These are phyloP conservation scores for Aurantiochytrium sp. DNA, from an alignment of 108 stramenopile genomes.

Conservation along the genomic window DNA sequence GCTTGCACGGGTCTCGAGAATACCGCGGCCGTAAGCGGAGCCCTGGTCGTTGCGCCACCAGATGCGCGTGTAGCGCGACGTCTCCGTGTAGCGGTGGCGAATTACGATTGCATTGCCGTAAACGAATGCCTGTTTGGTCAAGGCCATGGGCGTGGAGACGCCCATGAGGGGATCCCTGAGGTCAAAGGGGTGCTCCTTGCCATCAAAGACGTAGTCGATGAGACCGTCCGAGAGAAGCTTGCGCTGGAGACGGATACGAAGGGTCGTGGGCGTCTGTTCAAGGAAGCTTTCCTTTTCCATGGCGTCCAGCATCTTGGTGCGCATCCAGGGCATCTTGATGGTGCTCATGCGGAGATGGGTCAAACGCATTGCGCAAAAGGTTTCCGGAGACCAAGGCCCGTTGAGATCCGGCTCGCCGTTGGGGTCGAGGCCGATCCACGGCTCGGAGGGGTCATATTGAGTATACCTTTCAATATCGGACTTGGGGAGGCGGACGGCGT, in stretches of 20 bases:
- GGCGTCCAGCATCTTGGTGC: neutral
- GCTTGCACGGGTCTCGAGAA: neutral
- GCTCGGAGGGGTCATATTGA: neutral
- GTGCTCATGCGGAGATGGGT: neutral
- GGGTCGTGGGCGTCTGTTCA: neutral
- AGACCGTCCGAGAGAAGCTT: neutral
- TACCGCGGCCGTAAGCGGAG: neutral
- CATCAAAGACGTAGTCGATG: neutral
- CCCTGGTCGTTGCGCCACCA: neutral
- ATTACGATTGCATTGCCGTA: neutral
- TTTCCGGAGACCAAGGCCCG: neutral
- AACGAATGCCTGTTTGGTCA: neutral
- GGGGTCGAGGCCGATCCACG: neutral
- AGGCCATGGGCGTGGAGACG: neutral
- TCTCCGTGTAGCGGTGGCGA: neutral
- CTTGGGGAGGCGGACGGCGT: neutral
- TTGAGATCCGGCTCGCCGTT: neutral
- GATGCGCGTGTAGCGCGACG: neutral
- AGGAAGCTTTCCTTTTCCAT: neutral
- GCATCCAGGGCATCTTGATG: conserved; percentile 1
- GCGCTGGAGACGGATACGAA: neutral
- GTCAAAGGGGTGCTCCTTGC: neutral
- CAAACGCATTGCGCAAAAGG: neutral
- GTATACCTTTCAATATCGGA: neutral
- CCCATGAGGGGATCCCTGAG: neutral